Base-by-base conservation (phyloP, 768 basidiomycete genomes). In the Strobilomyces echinocephalus region DNA sequence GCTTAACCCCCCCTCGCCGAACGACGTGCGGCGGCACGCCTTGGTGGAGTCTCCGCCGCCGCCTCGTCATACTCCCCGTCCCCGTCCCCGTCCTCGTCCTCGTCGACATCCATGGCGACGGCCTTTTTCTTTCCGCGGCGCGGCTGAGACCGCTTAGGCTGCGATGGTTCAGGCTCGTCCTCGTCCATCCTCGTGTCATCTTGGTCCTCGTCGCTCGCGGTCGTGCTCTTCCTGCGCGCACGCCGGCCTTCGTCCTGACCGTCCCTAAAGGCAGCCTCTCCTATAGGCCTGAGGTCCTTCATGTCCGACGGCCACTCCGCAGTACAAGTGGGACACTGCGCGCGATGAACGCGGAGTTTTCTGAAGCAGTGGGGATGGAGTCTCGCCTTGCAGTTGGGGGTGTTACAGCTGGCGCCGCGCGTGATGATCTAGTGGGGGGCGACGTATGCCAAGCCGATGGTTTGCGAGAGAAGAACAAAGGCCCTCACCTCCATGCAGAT, bases 401-500 rank as follows among this genome's bases (percentile, higher is more conserved):
- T 81, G 42, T 66, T 71, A 63, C 90, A 92, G 8, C 79, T 76
- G 15, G 82, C 69, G 20, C 90, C 90, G 30, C 78, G 80, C 4
- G 89, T 91, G 41, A 89, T 60, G 31, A 85, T 75, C 87, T 91
- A 24, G n/a, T n/a, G n/a, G 57, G 20, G 38, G n/a, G 24, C 11
- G 31, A 49, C 15, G 16, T 10, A 33, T 43, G 53, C 9, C 8
- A 31, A 26, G 20, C 28, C 35, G 36, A n/a, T 18, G 28, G 20
- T 16, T 21, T 12, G 30, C 34, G 8, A 16, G 4, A 9, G 5
- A 18, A 26, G n/a, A n/a, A n/a, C n/a, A n/a, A n/a, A n/a, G n/a
- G n/a, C n/a, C 73, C 39, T 14, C 50, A 88, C 87, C 72, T 88
- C 85, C 55, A 76, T 64, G 71, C 91, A 94, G 45, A 86, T 79